phyloP scores from a whole-genome alignment of 345 rosid species.

The Conringia planisiliqua region DNA sequence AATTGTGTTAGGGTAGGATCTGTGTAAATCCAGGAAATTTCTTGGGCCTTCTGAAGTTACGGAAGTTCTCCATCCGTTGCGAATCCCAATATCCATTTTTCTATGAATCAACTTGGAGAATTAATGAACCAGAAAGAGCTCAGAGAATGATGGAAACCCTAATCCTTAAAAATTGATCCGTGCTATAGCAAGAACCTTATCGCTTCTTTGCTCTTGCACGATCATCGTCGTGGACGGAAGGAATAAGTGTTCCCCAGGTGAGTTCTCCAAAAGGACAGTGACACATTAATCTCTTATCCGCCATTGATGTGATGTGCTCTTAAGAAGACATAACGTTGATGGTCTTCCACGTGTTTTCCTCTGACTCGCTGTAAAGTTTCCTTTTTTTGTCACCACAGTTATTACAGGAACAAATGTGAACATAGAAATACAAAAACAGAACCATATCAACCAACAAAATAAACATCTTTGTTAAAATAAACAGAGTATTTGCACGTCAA shows the following conservation, averaged over 20 bases:
- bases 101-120: background rate
- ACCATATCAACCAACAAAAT: too few species aligned
- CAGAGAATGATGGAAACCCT: background rate
- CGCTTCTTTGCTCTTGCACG: background rate
- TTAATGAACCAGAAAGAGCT: background rate
- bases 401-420: background rate
- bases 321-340: background rate
- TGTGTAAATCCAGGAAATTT: background rate
- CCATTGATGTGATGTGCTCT: slow-evolving; percentile 6
- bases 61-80: slow-evolving; percentile 16
- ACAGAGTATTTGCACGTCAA: too few species aligned
- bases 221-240: background rate
- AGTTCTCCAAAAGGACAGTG: background rate
- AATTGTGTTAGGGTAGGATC: slow-evolving; percentile 4
- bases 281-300: slow-evolving; percentile 2
- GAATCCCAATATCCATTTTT: slow-evolving; percentile 23
- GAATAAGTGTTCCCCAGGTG: background rate
- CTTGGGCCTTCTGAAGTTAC: slow-evolving; percentile 1
- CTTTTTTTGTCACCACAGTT: background rate
- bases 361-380: background rate
- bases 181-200: background rate
- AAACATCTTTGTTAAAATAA: too few species aligned
- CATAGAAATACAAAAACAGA: background rate
- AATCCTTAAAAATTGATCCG: background rate
- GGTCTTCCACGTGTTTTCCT: slow-evolving; percentile 15